Evolutionary conservation across 2,329 filamentous ascomycete genomes (phyloP).

Genomic region (Colletotrichum agaves): DNA sequence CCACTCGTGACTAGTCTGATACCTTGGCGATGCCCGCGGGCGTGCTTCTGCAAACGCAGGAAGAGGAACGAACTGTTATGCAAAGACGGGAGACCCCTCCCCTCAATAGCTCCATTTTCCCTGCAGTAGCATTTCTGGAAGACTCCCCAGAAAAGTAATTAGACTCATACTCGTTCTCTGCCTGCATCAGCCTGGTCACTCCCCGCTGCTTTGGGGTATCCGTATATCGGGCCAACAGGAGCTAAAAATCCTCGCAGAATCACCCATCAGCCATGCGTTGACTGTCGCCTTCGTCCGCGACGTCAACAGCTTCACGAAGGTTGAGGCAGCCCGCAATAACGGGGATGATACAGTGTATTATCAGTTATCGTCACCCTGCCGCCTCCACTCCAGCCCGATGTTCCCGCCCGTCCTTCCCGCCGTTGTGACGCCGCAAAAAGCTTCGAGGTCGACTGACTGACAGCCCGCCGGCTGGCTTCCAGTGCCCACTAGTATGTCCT

Average conservation of each 20-base stretch:
- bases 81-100: neutral
- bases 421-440: neutral
- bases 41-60: neutral
- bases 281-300: neutral
- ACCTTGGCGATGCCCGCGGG: conserved; percentile 5
- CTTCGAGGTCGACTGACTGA: neutral
- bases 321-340: conserved; percentile 12
- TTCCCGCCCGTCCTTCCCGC: conserved; percentile 28
- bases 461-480: conserved; percentile 10
- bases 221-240: neutral
- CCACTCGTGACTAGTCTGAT: conserved; percentile 18
- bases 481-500: neutral
- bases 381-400: conserved; percentile 30
- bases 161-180: neutral
- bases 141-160: neutral
- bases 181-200: neutral
- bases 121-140: neutral
- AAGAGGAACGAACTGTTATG: neutral
- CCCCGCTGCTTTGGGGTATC: conserved; percentile 27
- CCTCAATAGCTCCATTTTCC: neutral
- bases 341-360: neutral
- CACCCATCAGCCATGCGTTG: neutral
- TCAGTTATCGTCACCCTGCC: neutral
- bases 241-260: neutral
- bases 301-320: neutral